phyloP scores from a whole-genome alignment of 768 basidiomycete species.

The Hortiboletus campestris region DNA sequence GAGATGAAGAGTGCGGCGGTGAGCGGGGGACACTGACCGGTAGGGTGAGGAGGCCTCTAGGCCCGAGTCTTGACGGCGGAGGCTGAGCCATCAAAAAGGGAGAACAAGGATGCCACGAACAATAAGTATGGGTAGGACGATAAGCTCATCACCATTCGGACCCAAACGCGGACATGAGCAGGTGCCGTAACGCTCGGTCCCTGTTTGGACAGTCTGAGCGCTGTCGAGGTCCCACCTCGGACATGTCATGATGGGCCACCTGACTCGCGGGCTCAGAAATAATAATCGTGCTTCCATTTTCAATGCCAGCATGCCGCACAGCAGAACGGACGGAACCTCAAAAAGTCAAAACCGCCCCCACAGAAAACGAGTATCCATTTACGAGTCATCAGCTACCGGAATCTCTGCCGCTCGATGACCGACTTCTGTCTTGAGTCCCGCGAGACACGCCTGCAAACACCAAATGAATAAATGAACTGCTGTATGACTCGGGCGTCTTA shows the following conservation, averaged over 20 bases:
- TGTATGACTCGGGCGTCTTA: constrained; percentile 25
- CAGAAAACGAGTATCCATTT: neutral
- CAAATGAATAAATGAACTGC: neutral
- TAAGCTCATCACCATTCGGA: constrained; percentile 13
- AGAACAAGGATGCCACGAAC: neutral
- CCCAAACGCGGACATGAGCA: neutral
- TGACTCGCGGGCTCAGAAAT: constrained; percentile 1
- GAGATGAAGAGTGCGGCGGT: neutral
- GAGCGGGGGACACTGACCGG: constrained; percentile 31
- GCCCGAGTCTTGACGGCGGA: constrained; percentile 31
- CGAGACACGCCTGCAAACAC: constrained; percentile 70
- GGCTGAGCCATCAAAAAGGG: constrained; percentile 26
- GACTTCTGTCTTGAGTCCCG: constrained; percentile 72
- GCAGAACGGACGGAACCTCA: constrained; percentile 10
- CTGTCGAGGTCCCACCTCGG: constrained; percentile 15
- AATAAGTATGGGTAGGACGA: neutral
- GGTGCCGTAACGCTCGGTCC: constrained; percentile 13
- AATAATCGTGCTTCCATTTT: neutral
- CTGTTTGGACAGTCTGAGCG: constrained; percentile 2
- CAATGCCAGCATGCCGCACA: constrained; percentile 6
- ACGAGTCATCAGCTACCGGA: constrained; percentile 42
- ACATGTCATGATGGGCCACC: constrained; percentile 8
- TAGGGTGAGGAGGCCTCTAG: constrained; percentile 35
- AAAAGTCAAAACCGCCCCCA: constrained; percentile 8
- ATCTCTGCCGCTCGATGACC: constrained; percentile 67